Base-by-base conservation (phyloP, 2,329 filamentous ascomycete species). In the Exophiala sp. region DNA sequence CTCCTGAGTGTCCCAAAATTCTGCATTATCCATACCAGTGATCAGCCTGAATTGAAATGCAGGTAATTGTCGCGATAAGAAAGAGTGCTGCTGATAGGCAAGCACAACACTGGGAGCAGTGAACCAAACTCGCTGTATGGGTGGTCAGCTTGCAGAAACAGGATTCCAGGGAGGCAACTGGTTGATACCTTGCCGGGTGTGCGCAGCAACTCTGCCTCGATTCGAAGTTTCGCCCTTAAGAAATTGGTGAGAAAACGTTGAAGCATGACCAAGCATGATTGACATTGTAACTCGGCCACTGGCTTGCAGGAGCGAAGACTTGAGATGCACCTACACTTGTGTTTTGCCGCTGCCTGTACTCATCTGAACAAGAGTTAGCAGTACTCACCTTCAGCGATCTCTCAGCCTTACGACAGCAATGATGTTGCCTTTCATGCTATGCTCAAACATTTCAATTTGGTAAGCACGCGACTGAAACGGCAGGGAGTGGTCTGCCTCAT, bases 331-430 rank as follows among this genome's bases (percentile, higher is more conserved):
- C 68, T 75, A 87, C 84, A 89, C 78, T 57, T 85, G 81, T 2
- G 86, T 89, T 65, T 90, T 90, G 1, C 86, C 86, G 56, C 79
- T 87, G 1, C 86, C 86, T 0, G 86, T 90, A 55, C 86, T 85
- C 85, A 89, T 89, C 83, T 85, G 53, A 16, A 16, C n/a, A 23
- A 48, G 10, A 8, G 22, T 57, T 13, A 67, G 47, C 27, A 35
- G 18, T 39, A 21, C 32, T 29, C 22, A 42, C 50, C 24, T 32
- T 39, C 35, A 43, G 46, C 19, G n/a, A 11, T 32, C 9, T n/a
- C 16, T 19, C 18, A 16, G 34, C 59, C 66, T 57, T 70, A 87
- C 84, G 21, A 80, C 80, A 46, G 88, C 80, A 58, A 90, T 87
- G 24, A 84, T 78, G 63, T 89, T 90, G 40, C 75, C 70, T 53